Base-by-base conservation (phyloP, 345 rosid species). In the Nephelium lappaceum region DNA sequence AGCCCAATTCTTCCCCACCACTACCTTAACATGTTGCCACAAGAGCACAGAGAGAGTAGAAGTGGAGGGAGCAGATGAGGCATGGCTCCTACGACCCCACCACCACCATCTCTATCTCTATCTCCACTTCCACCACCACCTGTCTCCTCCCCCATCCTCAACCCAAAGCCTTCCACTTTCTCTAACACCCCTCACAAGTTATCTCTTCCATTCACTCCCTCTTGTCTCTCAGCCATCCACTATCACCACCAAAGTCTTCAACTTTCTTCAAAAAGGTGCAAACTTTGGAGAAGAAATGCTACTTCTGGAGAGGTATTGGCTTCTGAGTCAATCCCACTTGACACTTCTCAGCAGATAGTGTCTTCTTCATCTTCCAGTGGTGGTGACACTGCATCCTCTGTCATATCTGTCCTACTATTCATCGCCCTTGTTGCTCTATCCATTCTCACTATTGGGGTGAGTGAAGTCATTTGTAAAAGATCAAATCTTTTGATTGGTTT, bases 361-460 rank as follows among this genome's bases (percentile, higher is more conserved):
- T 73, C 88, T 18, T 57, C 86, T 12, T 57, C 86, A 31, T 31
- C 36, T 14, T 18, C 77, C 8, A 87, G 74, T 14, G 95, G 78
- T 75, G 95, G 78, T 75, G 97, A 86, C 51, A 87, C 88, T 68
- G 83, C 77, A 8, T 80, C 85, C 75, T 73, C 67, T 67, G 49
- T 92, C 39, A 82, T 93, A 63, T 84, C 87, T 55, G 74, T 45
- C 73, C 97, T 93, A 57, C 89, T 93, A 78, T 58, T 88, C 74
- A n/a, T 77, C 39, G 97, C 98, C 69, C 93, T 95, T 64, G 66
- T 78, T 71, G 88, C 85, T 77, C 88, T 93, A 38, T 66, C 90
- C 9, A 79, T 95, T 78, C 97, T 95, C 82, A 92, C 97, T 8
- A 78, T 92, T 78, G 97, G 97, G 89, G 97, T 95, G 85, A 88